phyloP scores from a whole-genome alignment of 2,329 filamentous ascomycete species.

The Colletotrichum australisinense region DNA sequence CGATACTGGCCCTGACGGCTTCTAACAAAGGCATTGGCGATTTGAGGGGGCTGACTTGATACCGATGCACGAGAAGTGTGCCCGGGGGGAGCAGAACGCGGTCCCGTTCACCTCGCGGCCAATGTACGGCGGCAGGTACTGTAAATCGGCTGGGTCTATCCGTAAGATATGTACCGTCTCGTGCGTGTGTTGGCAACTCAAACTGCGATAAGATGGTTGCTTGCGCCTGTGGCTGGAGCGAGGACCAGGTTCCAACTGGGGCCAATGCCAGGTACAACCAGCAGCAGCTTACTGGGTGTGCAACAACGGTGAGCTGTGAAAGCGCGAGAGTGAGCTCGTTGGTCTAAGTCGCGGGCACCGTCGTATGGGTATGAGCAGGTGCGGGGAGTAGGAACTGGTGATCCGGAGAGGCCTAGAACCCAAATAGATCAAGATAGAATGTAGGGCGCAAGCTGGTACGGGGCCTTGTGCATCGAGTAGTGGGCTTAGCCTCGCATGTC shows the following conservation, averaged over 20 bases:
- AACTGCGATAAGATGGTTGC: slow-evolving; percentile 11
- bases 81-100: background rate
- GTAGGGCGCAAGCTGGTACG: background rate
- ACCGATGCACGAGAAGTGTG: background rate
- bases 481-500: slow-evolving; percentile 12
- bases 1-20: slow-evolving; percentile 25
- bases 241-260: background rate
- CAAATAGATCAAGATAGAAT: background rate
- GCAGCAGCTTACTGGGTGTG: background rate
- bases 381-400: slow-evolving; percentile 7
- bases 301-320: background rate
- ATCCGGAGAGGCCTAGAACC: slow-evolving; percentile 20
- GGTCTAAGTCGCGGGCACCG: background rate
- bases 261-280: background rate
- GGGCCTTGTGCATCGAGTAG: slow-evolving; percentile 22
- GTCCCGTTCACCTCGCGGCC: slow-evolving; percentile 15
- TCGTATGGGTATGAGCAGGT: background rate
- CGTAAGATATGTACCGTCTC: background rate
- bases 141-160: background rate
- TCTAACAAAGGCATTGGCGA: slow-evolving; percentile 34
- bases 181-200: slow-evolving; percentile 11
- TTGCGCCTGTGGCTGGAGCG: background rate
- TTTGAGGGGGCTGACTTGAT: slow-evolving; percentile 8
- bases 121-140: slow-evolving; percentile 3
- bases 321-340: background rate